phyloP scores from a whole-genome alignment of 345 rosid genomes.

The Acer negundo region DNA sequence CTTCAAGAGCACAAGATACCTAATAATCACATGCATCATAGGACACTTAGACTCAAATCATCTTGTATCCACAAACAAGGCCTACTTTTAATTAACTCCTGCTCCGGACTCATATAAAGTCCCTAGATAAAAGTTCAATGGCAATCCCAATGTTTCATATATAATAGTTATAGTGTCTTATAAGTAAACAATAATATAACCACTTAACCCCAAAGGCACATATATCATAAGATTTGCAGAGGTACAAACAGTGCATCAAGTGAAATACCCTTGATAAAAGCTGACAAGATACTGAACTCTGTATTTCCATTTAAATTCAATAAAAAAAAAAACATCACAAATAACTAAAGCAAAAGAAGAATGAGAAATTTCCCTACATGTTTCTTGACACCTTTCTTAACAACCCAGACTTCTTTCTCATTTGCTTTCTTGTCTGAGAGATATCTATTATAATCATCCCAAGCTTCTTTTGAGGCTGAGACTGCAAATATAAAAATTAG shows the following conservation, averaged over 20 bases:
- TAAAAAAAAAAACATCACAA: neutral
- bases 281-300: neutral
- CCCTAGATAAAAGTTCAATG: neutral
- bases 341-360: neutral
- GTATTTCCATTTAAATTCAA: neutral
- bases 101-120: neutral
- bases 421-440: slow-evolving; percentile 95
- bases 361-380: slow-evolving; percentile 54
- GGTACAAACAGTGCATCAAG: neutral
- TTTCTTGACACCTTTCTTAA: slow-evolving; percentile 66
- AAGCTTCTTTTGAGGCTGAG: slow-evolving; percentile 97
- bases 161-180: neutral
- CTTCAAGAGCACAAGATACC: no score
- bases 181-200: neutral
- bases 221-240: neutral
- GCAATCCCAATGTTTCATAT: neutral
- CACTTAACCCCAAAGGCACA: neutral
- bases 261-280: neutral
- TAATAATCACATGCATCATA: no score
- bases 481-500: slow-evolving; percentile 91
- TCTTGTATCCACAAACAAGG: no score
- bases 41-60: no score
- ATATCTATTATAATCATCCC: slow-evolving; percentile 99
- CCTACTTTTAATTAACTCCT: neutral
- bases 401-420: slow-evolving; percentile 97